Evolutionary conservation across 805 yeast species (phyloP), one percentile per base, ranked within the genome.

Genomic region (Kazachstania kunashirensis): DNA sequence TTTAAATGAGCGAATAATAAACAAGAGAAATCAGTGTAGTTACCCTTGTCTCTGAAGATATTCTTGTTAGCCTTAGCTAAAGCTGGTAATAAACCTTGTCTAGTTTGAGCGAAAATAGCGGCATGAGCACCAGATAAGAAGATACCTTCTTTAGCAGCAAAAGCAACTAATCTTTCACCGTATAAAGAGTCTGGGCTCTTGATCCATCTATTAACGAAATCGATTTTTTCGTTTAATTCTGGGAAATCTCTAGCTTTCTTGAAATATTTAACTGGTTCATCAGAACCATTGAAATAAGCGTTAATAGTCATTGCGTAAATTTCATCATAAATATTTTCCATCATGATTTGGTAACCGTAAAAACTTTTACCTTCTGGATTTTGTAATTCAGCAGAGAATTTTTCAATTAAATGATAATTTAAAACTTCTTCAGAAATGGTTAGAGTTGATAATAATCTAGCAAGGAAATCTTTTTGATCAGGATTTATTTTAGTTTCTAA

Each of bases 261-360:
- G 68, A 89, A 84, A 63, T 86, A 71, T 61, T 70, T 80, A 44
- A 80, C 81, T 68, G 86, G 94, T 63, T 81, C 77, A 49, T 94
- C 86, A 10, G 31, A 29, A 66, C 89, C 97, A 67, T 86, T 85
- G 64, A 88, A 82, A 65, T 86, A 88, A 29, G 95, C 75, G 62
- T 89, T 97, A 50, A 89, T 82, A 57, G 88, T 74, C 53, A 89
- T 70, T 4, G 96, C 85, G 68, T 89, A 89, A 36, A 96, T 89
- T 70, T 89, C 98, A 27, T 95, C 79, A 66, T 89, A 96, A 58
- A 89, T 89, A 71, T 89, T 89, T 69, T 89, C 97, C 92, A 89
- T 86, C 96, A 88, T 88, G 66, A 89, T 89, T 71, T 89, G 96
- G 82, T 89, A 89, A 34, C 97, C 97, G 64, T 89, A 89, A 72